Evolutionary conservation across 202 grass and related monocot genomes (phyloP).

Genomic region (Schoenoplectus tabernaemontani): DNA sequence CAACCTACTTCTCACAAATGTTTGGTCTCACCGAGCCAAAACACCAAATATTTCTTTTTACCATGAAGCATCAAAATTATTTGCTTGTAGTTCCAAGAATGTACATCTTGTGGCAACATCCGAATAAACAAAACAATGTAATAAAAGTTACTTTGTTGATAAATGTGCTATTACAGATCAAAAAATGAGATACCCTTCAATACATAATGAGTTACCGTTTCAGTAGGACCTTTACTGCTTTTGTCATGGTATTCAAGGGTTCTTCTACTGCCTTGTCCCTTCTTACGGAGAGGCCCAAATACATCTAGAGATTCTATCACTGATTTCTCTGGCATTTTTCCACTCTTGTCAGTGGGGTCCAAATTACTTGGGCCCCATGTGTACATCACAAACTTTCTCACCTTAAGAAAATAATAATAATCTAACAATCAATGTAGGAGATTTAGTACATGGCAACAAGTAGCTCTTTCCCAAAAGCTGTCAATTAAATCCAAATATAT

Average conservation of each 20-base stretch:
- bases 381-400: conserved; percentile 96
- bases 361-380: conserved; percentile 83
- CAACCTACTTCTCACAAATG: background rate
- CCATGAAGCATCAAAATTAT: background rate
- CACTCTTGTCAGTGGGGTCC: conserved; percentile 55
- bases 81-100: background rate
- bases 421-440: background rate
- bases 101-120: background rate
- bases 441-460: background rate
- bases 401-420: conserved; percentile 33
- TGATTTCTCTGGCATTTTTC: conserved; percentile 44
- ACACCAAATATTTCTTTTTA: background rate
- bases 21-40: background rate
- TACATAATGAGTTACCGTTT: conserved; percentile 38
- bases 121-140: background rate
- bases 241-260: conserved; percentile 5
- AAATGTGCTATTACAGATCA: background rate
- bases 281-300: conserved; percentile 42
- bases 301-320: conserved; percentile 52
- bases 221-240: conserved; percentile 14
- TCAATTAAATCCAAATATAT: background rate
- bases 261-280: conserved; percentile 37
- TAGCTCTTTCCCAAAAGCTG: background rate
- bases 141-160: background rate
- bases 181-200: background rate